Evolutionary conservation across 179 eudicot genomes (phyloP).

Genomic region (Sideroxylon spinosum): DNA sequence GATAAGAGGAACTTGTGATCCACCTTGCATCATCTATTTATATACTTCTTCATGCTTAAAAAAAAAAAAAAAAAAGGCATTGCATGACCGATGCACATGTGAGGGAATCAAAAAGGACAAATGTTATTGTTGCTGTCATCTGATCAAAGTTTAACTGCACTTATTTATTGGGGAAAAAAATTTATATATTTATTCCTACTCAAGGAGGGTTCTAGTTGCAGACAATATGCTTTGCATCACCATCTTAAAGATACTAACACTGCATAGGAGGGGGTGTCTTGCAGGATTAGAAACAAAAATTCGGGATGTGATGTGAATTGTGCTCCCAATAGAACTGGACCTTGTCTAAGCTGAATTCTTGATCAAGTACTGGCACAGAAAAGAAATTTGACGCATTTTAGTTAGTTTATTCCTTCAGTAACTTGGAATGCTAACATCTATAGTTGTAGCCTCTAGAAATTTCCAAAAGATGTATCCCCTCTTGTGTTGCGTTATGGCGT

Average conservation of each 20-base stretch:
- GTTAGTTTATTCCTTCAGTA: not conserved
- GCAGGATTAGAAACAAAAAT: not conserved
- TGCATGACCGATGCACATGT: not conserved
- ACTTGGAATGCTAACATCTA: not conserved
- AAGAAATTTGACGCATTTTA: not conserved
- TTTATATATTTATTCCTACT: no score
- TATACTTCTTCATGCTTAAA: not conserved
- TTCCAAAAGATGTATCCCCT: no score
- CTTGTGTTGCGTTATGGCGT: not conserved
- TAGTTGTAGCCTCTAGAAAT: not conserved
- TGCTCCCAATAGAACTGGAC: not conserved
- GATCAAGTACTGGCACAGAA: not conserved
- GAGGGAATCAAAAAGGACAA: constrained; percentile 3
- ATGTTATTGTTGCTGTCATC: not conserved
- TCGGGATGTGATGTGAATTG: not conserved
- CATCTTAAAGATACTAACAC: not conserved
- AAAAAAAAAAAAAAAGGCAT: no score
- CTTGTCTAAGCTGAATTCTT: not conserved
- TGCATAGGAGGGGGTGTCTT: not conserved
- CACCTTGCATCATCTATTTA: not conserved
- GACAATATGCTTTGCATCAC: no score
- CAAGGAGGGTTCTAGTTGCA: no score
- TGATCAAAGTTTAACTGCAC: no score
- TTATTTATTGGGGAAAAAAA: no score
- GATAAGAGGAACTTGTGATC: not conserved